A percentile compares a stretch with the other conserved stretches of the same genome.
These are phyloP conservation scores for Populus euphratica DNA, from an alignment of 345 rosid genomes.

Conservation along the genomic window DNA sequence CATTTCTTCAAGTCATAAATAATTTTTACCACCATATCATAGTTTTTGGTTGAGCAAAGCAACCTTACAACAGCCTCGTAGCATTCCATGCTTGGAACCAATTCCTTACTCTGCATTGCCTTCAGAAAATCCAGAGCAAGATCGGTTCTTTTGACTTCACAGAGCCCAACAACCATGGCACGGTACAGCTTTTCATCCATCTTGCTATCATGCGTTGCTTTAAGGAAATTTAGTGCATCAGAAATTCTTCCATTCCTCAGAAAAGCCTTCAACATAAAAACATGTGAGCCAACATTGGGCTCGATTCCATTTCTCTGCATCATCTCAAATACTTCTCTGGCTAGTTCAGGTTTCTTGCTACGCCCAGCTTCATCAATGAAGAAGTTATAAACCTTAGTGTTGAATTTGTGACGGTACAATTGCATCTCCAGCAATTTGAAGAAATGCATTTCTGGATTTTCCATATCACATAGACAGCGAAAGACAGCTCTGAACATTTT, in stretches of 20 bases:
- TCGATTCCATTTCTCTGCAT: constrained; percentile 49
- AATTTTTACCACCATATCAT: constrained; percentile 44
- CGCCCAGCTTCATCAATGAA: constrained; percentile 78
- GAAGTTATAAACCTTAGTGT: constrained; percentile 34
- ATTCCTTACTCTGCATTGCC: constrained; percentile 44
- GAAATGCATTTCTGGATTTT: constrained; percentile 40
- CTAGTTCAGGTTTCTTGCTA: constrained; percentile 63
- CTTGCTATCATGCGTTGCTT: constrained; percentile 32
- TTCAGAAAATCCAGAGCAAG: constrained; percentile 43
- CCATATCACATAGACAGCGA: constrained; percentile 41
- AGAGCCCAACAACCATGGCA: constrained; percentile 53
- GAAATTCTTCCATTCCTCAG: constrained; percentile 48
- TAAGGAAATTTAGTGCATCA: constrained; percentile 59
- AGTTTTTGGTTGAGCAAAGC: constrained; percentile 36
- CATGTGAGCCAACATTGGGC: constrained; percentile 39
- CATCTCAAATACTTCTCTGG: constrained; percentile 58
- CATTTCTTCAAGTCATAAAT: constrained; percentile 48
- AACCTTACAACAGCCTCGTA: constrained; percentile 51
- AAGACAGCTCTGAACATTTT: constrained; percentile 51
- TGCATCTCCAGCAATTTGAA: constrained; percentile 50
- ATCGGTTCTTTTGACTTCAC: constrained; percentile 41
- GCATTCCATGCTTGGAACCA: constrained; percentile 50
- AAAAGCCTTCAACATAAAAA: constrained; percentile 60
- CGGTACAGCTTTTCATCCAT: constrained; percentile 36
- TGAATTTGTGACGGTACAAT: constrained; percentile 38